phyloP scores from a whole-genome alignment of 2,329 filamentous ascomycete genomes.

The Colletotrichum sp. region DNA sequence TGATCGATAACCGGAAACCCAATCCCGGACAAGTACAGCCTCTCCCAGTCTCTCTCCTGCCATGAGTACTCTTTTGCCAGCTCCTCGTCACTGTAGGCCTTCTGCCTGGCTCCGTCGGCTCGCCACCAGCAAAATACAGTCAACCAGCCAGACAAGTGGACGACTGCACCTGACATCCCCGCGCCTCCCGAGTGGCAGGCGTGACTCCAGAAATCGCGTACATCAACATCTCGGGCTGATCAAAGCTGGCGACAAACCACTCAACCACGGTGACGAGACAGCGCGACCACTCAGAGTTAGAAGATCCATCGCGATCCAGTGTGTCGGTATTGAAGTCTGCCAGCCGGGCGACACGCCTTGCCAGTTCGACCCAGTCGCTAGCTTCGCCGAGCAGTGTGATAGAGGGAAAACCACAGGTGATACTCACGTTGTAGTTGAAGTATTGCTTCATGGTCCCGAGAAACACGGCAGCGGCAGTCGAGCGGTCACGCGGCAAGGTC shows the following conservation, averaged over 20 bases:
- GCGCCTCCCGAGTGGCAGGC: not conserved
- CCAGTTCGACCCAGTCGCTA: not conserved
- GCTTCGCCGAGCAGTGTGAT: not conserved
- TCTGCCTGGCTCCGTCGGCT: not conserved
- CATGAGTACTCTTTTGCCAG: not conserved
- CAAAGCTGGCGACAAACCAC: slow-evolving; percentile 19
- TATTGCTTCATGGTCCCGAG: not conserved
- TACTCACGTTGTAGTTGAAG: not conserved
- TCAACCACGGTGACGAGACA: slow-evolving; percentile 6
- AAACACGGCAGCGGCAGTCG: not conserved
- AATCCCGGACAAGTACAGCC: not conserved
- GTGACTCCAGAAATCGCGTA: not conserved
- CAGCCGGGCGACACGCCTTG: not conserved
- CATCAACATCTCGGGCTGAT: not conserved
- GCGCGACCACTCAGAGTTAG: not conserved
- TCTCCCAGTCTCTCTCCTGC: not conserved
- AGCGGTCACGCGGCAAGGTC: not conserved
- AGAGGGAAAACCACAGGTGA: not conserved
- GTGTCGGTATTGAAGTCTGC: not conserved
- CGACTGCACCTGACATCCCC: not conserved
- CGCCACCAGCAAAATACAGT: not conserved
- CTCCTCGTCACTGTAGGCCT: not conserved
- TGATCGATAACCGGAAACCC: not conserved
- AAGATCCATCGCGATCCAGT: not conserved
- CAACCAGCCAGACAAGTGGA: not conserved